Evolutionary conservation across 2,329 filamentous ascomycete species (phyloP), one percentile per base, ranked within the genome.

Genomic region (Sporothrix brunneoviolacea): DNA sequence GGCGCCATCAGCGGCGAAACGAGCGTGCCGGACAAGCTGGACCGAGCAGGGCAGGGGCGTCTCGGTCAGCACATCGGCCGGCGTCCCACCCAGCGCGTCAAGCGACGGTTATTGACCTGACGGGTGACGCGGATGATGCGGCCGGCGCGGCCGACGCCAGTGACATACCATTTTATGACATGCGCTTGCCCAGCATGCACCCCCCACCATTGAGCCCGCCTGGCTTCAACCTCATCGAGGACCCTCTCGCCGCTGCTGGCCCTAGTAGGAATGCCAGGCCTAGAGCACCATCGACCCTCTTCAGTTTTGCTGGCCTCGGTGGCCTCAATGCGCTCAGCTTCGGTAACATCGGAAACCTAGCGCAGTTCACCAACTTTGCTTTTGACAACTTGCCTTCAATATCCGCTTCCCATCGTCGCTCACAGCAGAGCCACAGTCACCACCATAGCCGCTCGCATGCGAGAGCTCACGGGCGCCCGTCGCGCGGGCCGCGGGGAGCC

Each of bases 91-190:
- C 13, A 18, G 9, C 28, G 19, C 22, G 16, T 19, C 35, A 35
- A 19, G 4, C 28, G 30, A 21, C 21, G 8, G 15, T 45, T 27
- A 52, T 52, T 27, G 50, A 52, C 39, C 36, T 52, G 13, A 52
- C 50, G 10, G 50, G 18, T 10, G 39, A 32, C 33, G 50, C 33
- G 22, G 50, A 41, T 19, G 47, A 30, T 7, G 35, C 21, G 24
- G 21, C 37, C 18, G 35, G 12, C 30, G 28, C 16, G 12, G 10
- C 21, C 16, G 32, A 10, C 24, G 24, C 24, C 6, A 28, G 24
- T 5, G 24, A n/a, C n/a, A n/a, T n/a, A n/a, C n/a, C n/a, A n/a
- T n/a, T n/a, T n/a, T n/a, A n/a, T n/a, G n/a, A n/a, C n/a, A n/a
- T n/a, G n/a, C n/a, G n/a, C n/a, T n/a, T n/a, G n/a, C n/a, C n/a